A percentile compares a stretch with the other conserved stretches of the same genome.
These are phyloP conservation scores for Gracilaria gracilis DNA, from an alignment of 23 red algal genomes.

Conservation along the genomic window DNA sequence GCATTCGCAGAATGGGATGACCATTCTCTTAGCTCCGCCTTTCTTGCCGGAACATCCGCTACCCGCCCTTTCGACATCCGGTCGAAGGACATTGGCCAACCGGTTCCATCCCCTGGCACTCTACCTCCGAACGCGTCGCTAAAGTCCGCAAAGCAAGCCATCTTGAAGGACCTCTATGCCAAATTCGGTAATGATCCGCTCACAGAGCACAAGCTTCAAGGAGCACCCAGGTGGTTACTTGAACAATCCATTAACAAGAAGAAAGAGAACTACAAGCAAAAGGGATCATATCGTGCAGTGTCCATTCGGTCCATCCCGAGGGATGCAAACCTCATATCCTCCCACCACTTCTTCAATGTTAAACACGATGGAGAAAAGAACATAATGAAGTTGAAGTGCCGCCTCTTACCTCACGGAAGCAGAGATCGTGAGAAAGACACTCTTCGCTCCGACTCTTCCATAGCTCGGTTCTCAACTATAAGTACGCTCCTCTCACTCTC, in stretches of 20 bases:
- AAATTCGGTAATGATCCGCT: neutral
- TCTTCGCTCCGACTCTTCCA: slow-evolving; percentile 18
- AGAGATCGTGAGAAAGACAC: slow-evolving; percentile 24
- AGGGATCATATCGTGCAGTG: neutral
- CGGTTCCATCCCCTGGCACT: neutral
- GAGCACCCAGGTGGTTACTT: neutral
- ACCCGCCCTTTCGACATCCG: neutral
- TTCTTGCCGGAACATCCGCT: neutral
- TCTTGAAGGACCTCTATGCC: neutral
- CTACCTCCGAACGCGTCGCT: neutral
- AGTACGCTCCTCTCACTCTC: slow-evolving; percentile 36
- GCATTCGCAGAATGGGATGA: neutral
- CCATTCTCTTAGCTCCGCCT: neutral
- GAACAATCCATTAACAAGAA: neutral
- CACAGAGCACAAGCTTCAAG: neutral
- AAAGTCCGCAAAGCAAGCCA: neutral
- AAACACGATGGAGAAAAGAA: slow-evolving; percentile 5
- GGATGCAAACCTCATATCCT: slow-evolving; percentile 5
- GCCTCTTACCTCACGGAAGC: neutral
- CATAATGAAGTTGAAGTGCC: slow-evolving; percentile 5
- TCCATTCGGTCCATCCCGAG: neutral
- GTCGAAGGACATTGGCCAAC: neutral
- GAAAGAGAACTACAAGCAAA: neutral
- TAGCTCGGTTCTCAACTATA: slow-evolving; percentile 1
- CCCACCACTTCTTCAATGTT: slow-evolving; percentile 27